Evolutionary conservation across 192 early-diverging fungal species (phyloP).

Genomic region (Umbelopsis ramanniana): DNA sequence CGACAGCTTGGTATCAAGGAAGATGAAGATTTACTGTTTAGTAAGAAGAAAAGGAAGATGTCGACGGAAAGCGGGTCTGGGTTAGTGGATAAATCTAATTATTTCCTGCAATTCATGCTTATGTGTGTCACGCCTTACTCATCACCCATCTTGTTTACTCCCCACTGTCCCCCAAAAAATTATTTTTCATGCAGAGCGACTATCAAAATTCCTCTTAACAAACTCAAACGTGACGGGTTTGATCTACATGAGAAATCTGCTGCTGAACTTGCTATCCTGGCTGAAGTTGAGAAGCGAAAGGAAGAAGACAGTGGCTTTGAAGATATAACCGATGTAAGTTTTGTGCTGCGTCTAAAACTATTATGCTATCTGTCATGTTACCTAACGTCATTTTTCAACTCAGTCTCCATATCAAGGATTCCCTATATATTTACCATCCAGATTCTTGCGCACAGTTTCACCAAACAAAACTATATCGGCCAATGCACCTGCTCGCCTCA

Average conservation of each 20-base stretch:
- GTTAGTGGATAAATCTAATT: constrained; percentile 7
- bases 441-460: constrained; percentile 37
- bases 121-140: background rate
- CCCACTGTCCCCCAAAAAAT: background rate
- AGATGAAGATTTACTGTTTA: constrained; percentile 31
- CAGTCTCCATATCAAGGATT: constrained; percentile 61
- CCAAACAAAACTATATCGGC: constrained; percentile 11
- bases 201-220: constrained; percentile 63
- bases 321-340: constrained; percentile 71
- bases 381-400: background rate
- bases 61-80: constrained; percentile 36
- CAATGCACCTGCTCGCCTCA: constrained; percentile 32
- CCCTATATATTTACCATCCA: constrained; percentile 34
- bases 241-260: constrained; percentile 42
- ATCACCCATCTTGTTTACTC: constrained; percentile 1
- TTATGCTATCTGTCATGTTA: too few species aligned
- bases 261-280: constrained; percentile 52
- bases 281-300: constrained; percentile 57
- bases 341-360: too few species aligned
- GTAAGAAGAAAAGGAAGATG: constrained; percentile 42
- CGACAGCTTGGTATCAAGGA: constrained; percentile 38
- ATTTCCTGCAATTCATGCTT: background rate
- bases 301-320: constrained; percentile 67
- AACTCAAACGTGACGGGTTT: constrained; percentile 51
- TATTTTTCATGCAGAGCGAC: constrained; percentile 44